Evolutionary conservation across 2,329 filamentous ascomycete genomes (phyloP).

Genomic region (Verticillium tricorpus): DNA sequence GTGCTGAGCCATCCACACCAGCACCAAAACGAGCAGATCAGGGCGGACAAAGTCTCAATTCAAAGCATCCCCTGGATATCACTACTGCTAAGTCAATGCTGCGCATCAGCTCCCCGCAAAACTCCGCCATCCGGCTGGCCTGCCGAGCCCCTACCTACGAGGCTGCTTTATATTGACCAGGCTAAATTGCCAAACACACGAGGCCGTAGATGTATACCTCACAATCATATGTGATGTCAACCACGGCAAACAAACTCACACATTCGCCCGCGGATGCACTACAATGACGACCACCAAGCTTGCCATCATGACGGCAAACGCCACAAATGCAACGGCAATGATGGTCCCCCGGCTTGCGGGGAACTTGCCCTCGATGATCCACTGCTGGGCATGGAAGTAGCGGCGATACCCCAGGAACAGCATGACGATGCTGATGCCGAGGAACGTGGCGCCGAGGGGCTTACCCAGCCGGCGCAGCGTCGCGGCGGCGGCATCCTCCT

Average conservation of each 20-base stretch:
- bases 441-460: constrained; percentile 71
- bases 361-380: constrained; percentile 76
- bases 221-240: no score
- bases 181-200: background rate
- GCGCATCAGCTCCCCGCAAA: background rate
- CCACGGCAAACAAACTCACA: background rate
- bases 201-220: no score
- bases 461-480: constrained; percentile 62
- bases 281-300: constrained; percentile 57
- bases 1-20: no score
- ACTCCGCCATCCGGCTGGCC: background rate
- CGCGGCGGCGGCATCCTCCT: constrained; percentile 26
- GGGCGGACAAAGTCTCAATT: background rate
- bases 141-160: background rate
- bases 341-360: constrained; percentile 74
- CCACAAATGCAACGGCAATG: constrained; percentile 61
- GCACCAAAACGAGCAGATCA: no score
- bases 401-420: constrained; percentile 73
- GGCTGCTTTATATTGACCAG: background rate
- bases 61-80: background rate
- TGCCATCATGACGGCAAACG: constrained; percentile 57
- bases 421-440: constrained; percentile 70
- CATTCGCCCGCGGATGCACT: constrained; percentile 33
- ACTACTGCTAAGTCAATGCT: background rate
- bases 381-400: constrained; percentile 74